Evolutionary conservation across 495 filamentous ascomycete genomes (phyloP).

Genomic region (Aspergillus diversus): DNA sequence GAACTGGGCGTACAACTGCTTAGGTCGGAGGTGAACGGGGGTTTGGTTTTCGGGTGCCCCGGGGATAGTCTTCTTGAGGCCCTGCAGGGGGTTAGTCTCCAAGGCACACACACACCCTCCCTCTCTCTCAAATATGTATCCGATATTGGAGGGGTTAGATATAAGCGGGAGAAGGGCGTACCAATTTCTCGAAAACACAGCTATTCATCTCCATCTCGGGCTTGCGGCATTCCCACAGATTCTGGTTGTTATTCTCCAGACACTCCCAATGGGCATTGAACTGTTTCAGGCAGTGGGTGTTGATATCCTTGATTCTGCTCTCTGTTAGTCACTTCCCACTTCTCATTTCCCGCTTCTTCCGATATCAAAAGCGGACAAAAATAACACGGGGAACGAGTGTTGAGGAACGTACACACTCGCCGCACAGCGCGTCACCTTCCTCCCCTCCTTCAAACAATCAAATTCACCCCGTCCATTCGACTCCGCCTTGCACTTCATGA

Average conservation of each 20-base stretch:
- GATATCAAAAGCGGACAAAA: not conserved
- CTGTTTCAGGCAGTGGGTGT: slow-evolving; percentile 86
- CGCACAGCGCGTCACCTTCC: slow-evolving; percentile 95
- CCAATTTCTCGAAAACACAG: slow-evolving; percentile 94
- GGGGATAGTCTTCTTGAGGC: slow-evolving; percentile 88
- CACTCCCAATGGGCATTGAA: slow-evolving; percentile 95
- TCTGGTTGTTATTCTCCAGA: slow-evolving; percentile 96
- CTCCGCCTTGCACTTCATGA: slow-evolving; percentile 98
- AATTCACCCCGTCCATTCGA: slow-evolving; percentile 84
- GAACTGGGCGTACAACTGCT: slow-evolving; percentile 71
- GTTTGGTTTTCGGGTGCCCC: slow-evolving; percentile 74
- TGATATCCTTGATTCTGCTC: slow-evolving; percentile 86
- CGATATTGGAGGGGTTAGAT: not conserved
- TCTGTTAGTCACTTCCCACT: not conserved
- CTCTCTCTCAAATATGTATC: not conserved
- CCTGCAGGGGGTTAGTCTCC: slow-evolving; percentile 50
- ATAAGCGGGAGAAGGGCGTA: slow-evolving; percentile 48
- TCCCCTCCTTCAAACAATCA: slow-evolving; percentile 92
- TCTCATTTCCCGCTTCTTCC: not conserved
- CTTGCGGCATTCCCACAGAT: slow-evolving; percentile 85
- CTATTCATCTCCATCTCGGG: slow-evolving; percentile 81
- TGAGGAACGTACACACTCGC: slow-evolving; percentile 80
- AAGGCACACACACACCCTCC: not conserved
- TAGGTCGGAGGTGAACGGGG: slow-evolving; percentile 80
- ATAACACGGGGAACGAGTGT: not conserved